phyloP scores from a whole-genome alignment of 225 moss, liverwort and hornwort species.

The Rhytidiadelphus loreus region DNA sequence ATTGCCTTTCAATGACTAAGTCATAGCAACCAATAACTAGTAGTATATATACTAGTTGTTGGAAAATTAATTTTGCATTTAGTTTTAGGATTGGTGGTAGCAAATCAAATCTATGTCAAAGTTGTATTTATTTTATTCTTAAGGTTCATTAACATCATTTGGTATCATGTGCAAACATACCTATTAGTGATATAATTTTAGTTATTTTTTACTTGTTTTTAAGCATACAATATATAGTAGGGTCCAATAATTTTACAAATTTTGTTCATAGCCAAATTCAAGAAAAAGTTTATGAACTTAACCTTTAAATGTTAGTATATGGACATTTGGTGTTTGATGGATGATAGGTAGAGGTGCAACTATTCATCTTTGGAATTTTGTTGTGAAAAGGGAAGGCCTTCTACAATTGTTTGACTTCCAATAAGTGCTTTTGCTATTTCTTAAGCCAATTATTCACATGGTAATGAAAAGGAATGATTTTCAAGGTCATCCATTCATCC shows the following conservation, averaged over 20 bases:
- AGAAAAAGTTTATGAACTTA: neutral
- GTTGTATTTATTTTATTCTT: neutral
- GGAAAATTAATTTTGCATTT: neutral
- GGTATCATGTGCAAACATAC: neutral
- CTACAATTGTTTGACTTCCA: too few species aligned
- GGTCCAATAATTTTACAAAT: neutral
- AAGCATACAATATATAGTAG: neutral
- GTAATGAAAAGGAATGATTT: too few species aligned
- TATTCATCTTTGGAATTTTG: too few species aligned
- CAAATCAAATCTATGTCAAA: neutral
- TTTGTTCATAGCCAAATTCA: neutral
- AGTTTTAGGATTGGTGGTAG: neutral
- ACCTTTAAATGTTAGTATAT: too few species aligned
- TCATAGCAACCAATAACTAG: neutral
- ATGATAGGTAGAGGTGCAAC: too few species aligned
- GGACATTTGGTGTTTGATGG: too few species aligned
- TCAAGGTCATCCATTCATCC: too few species aligned
- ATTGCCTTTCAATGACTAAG: neutral
- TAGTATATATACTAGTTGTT: neutral
- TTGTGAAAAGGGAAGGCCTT: too few species aligned
- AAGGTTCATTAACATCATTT: neutral
- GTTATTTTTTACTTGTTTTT: neutral
- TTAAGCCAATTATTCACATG: too few species aligned
- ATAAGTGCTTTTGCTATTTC: too few species aligned
- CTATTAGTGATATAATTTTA: neutral